phyloP scores from a whole-genome alignment of 345 rosid species.

The Mallotus nudiflorus region DNA sequence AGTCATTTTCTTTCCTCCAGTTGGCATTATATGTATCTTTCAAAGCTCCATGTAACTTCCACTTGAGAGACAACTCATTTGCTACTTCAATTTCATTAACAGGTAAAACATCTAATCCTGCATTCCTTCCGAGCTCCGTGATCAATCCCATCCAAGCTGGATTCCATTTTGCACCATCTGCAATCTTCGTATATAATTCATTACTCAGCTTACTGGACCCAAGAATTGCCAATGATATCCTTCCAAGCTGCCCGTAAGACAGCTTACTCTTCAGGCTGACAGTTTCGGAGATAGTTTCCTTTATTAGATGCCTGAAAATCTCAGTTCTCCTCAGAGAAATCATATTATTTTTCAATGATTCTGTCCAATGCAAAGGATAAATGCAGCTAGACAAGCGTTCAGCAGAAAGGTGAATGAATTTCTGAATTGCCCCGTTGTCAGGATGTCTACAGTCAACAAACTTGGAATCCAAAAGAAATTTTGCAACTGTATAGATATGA shows the following conservation, averaged over 20 bases:
- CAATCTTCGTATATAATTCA: conserved; percentile 14
- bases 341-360: conserved; percentile 28
- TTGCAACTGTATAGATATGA: conserved; percentile 33
- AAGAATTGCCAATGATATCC: conserved; percentile 36
- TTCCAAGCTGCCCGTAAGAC: conserved; percentile 44
- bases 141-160: conserved; percentile 39
- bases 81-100: background rate
- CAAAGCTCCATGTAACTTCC: conserved; percentile 35
- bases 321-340: conserved; percentile 36
- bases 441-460: background rate
- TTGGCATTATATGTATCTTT: conserved; percentile 30
- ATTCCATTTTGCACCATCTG: conserved; percentile 12
- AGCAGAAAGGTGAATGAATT: conserved; percentile 20
- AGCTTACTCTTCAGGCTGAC: conserved; percentile 2
- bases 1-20: conserved; percentile 31
- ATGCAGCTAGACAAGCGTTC: conserved; percentile 20
- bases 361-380: conserved; percentile 42
- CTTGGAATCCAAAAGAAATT: conserved; percentile 30
- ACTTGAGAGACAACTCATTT: background rate
- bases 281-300: conserved; percentile 19
- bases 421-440: conserved; percentile 4
- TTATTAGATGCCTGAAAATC: conserved; percentile 15
- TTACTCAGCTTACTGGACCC: conserved; percentile 30
- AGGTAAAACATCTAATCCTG: no score
- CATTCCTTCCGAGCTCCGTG: conserved; percentile 10